Evolutionary conservation across 129 eudicot species (phyloP).

Genomic region (Flaveria robusta): DNA sequence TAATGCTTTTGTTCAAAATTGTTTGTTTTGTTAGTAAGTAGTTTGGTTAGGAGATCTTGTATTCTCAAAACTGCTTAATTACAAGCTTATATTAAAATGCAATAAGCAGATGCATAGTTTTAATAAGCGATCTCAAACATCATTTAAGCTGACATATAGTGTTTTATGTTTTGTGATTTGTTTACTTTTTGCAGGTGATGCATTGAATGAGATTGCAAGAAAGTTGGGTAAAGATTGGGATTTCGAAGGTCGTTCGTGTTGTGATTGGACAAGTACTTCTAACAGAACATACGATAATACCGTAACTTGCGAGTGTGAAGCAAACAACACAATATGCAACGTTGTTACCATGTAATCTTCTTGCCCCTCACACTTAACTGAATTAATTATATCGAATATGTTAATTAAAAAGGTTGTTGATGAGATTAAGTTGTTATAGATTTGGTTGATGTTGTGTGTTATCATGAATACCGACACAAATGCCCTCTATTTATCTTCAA

Average conservation of each 20-base stretch:
- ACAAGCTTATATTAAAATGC: neutral
- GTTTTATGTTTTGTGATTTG: neutral
- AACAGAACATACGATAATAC: neutral
- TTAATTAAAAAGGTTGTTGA: neutral
- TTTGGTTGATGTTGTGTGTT: too few relatives aligned
- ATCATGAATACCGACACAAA: too few relatives aligned
- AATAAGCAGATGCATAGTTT: neutral
- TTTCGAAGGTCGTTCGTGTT: conserved; percentile 48
- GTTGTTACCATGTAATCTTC: conserved; percentile 21
- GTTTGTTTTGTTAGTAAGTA: neutral
- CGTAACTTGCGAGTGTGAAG: neutral
- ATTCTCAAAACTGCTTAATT: neutral
- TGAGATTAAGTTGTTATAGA: neutral
- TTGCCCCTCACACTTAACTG: neutral
- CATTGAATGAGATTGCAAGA: conserved; percentile 44
- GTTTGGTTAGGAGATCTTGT: neutral
- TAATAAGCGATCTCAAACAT: neutral
- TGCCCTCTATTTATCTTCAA: too few relatives aligned
- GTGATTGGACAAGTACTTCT: neutral
- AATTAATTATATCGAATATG: conserved; percentile 15
- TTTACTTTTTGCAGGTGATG: conserved; percentile 30
- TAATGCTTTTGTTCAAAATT: neutral
- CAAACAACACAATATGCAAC: neutral
- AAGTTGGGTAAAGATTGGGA: conserved; percentile 68
- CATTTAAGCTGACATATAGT: neutral